Conservation (phyloP, 2,329 filamentous ascomycete species). For the Colletotrichum godetiae region DNA sequence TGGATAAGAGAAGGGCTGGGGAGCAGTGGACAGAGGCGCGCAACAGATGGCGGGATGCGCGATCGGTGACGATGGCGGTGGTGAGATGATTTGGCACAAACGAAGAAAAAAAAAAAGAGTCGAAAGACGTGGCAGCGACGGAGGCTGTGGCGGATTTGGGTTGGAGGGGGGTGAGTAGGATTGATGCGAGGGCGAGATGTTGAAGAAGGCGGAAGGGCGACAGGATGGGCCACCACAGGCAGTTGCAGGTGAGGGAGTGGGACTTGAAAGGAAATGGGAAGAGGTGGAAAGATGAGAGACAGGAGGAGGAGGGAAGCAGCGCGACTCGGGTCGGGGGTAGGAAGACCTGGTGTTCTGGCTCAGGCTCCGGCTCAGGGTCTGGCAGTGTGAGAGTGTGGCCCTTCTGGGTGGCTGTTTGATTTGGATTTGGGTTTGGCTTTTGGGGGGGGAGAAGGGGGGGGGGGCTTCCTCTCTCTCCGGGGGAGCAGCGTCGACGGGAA, state of each 20-base stretch:
- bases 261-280: constrained; percentile 7
- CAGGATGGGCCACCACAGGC: constrained; percentile 11
- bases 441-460: not conserved
- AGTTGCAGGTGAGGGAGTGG: constrained; percentile 22
- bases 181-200: constrained; percentile 9
- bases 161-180: not conserved
- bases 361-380: not conserved
- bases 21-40: not conserved
- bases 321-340: constrained; percentile 15
- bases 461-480: not conserved
- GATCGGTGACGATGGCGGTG: not conserved
- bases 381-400: not conserved
- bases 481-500: not conserved
- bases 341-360: not conserved
- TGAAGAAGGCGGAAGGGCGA: constrained; percentile 12
- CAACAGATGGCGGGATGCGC: not conserved
- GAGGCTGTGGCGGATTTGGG: constrained; percentile 1
- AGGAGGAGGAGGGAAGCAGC: constrained; percentile 17
- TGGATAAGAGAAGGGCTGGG: constrained; percentile 6
- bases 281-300: constrained; percentile 4
- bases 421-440: constrained; percentile 21
- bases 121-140: constrained; percentile 8
- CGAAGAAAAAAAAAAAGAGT: constrained; percentile 5
- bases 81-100: constrained; percentile 3
- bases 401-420: not conserved